Evolutionary conservation across 257 asterid species (phyloP).

Genomic region (Solanum piurae): DNA sequence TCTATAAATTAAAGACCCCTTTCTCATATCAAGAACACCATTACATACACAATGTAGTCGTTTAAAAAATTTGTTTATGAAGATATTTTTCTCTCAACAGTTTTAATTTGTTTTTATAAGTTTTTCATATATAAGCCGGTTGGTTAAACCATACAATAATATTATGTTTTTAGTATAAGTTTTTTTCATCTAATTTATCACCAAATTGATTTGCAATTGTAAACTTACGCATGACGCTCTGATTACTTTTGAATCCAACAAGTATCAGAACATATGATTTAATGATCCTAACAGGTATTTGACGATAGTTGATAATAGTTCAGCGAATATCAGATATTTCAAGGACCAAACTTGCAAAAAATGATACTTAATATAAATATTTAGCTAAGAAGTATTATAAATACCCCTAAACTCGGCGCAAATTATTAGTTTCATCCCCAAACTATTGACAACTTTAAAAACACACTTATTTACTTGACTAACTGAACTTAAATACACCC

Average conservation of each 20-base stretch:
- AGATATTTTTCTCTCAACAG: not conserved
- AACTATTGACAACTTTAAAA: too few relatives aligned
- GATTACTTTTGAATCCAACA: not conserved
- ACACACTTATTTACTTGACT: not conserved
- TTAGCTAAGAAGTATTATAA: too few relatives aligned
- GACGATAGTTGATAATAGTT: not conserved
- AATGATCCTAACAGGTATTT: not conserved
- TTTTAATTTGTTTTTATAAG: too few relatives aligned
- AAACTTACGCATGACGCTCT: not conserved
- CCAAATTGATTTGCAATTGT: too few relatives aligned
- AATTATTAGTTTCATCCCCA: too few relatives aligned
- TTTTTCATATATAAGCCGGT: not conserved
- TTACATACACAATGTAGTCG: fast-evolving
- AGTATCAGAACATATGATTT: not conserved
- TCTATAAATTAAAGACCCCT: too few relatives aligned
- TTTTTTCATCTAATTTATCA: too few relatives aligned
- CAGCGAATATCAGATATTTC: not conserved
- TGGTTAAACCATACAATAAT: too few relatives aligned
- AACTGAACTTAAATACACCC: not conserved
- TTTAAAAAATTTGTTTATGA: too few relatives aligned
- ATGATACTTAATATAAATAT: not conserved
- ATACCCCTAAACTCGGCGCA: too few relatives aligned
- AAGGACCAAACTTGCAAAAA: not conserved
- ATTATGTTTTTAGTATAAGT: not conserved
- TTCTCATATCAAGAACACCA: not conserved